Evolutionary conservation across 2,329 filamentous ascomycete genomes (phyloP).

Genomic region (Hypoxylon rubiginosum): DNA sequence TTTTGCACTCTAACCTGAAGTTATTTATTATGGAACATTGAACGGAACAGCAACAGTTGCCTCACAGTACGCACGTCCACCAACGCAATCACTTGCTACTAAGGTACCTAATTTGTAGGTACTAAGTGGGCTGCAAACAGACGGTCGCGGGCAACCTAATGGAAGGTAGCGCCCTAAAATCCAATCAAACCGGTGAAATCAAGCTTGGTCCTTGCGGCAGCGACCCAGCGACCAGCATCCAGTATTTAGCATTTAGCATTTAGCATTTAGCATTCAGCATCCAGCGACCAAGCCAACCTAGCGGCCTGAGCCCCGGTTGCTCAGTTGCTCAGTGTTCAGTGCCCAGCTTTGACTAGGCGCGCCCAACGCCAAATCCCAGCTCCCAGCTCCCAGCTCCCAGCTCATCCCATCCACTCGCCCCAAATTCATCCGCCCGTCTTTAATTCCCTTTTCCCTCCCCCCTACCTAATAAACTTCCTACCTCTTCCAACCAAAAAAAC

Average conservation of each 20-base stretch:
- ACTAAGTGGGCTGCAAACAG: conserved; percentile 4
- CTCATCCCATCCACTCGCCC: conserved; percentile 22
- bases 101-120: neutral
- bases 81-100: neutral
- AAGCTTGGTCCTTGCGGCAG: neutral
- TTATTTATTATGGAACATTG: too few relatives aligned
- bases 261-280: too few relatives aligned
- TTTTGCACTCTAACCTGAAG: too few relatives aligned
- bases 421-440: conserved; percentile 37
- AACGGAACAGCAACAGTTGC: conserved; percentile 17
- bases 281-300: too few relatives aligned
- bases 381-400: conserved; percentile 38
- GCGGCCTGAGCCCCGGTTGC: too few relatives aligned
- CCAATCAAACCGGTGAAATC: neutral
- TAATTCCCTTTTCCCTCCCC: conserved; percentile 35
- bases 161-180: neutral
- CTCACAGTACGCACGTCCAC: conserved; percentile 9
- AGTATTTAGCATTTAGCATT: too few relatives aligned
- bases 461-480: conserved; percentile 39
- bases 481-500: conserved; percentile 23
- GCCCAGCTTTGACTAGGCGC: conserved; percentile 36
- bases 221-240: too few relatives aligned
- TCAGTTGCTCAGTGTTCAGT: neutral
- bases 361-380: conserved; percentile 40
- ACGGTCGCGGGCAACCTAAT: too few relatives aligned